Conservation (phyloP, 2,329 filamentous ascomycete genomes). For the Peltaster fructicola region DNA sequence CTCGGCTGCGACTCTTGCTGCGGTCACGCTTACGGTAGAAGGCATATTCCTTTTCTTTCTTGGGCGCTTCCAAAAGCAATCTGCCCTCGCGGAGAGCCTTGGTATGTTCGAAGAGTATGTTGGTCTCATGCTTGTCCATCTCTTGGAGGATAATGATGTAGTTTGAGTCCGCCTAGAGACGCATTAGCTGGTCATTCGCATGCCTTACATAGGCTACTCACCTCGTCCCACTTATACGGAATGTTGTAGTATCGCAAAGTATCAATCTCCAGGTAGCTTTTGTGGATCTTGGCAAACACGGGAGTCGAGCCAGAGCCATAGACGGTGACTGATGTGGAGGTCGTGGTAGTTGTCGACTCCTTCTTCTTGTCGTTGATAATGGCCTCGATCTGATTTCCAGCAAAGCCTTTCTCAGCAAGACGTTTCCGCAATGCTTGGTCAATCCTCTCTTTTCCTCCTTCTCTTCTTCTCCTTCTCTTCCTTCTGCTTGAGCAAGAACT, state of each 20-base stretch:
- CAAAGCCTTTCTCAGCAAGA: conserved; percentile 27
- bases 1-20: conserved; percentile 11
- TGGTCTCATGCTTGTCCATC: conserved; percentile 30
- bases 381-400: conserved; percentile 30
- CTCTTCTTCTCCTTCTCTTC: conserved; percentile 25
- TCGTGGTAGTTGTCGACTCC: conserved; percentile 14
- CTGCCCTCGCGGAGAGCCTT: conserved; percentile 24
- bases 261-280: conserved; percentile 27
- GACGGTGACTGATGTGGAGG: conserved; percentile 8
- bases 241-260: conserved; percentile 31
- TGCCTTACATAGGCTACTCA: conserved; percentile 16
- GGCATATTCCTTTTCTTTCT: conserved; percentile 25
- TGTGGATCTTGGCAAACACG: conserved; percentile 30
- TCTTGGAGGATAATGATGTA: conserved; percentile 34
- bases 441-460: conserved; percentile 24
- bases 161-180: conserved; percentile 23
- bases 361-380: conserved; percentile 30
- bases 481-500: conserved; percentile 22
- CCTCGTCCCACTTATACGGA: conserved; percentile 29
- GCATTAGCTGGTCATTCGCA: not conserved
- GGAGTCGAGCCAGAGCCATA: conserved; percentile 11
- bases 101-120: conserved; percentile 34
- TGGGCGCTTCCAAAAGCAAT: conserved; percentile 26
- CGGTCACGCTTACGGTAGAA: conserved; percentile 23
- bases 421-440: conserved; percentile 28